Percentiles rank a stretch among this genome's conserved stretches.
phyloP scores from a whole-genome alignment of 139 green algal species.

The Ettlia oleoabundans region DNA sequence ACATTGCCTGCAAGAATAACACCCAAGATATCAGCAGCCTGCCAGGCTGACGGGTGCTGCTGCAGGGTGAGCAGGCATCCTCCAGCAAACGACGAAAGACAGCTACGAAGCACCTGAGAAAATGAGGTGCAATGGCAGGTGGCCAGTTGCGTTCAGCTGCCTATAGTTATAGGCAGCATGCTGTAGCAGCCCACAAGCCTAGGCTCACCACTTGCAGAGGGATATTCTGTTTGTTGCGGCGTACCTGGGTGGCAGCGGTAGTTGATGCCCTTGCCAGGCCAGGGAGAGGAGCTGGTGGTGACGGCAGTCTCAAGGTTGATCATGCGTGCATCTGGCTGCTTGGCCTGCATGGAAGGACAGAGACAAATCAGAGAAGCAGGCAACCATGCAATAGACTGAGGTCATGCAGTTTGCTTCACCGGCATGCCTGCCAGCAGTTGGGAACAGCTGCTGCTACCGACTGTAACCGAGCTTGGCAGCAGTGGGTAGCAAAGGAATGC shows the following conservation, averaged over 20 bases:
- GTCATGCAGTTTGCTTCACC: too few relatives aligned
- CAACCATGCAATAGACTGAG: too few relatives aligned
- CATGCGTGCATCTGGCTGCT: slow-evolving; percentile 4
- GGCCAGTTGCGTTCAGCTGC: too few relatives aligned
- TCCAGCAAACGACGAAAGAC: too few relatives aligned
- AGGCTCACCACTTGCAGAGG: neutral
- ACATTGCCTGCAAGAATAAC: slow-evolving; percentile 33
- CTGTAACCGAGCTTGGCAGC: too few relatives aligned
- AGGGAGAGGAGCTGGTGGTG: neutral
- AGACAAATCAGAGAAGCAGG: too few relatives aligned
- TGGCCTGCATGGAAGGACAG: neutral
- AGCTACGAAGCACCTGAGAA: too few relatives aligned
- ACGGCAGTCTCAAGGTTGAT: slow-evolving; percentile 39
- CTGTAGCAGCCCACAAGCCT: neutral
- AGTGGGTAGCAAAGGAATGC: neutral
- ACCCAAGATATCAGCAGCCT: too few relatives aligned
- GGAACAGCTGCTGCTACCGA: neutral
- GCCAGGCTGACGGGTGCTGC: neutral
- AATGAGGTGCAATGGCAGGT: too few relatives aligned
- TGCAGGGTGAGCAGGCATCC: neutral
- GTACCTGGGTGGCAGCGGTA: slow-evolving; percentile 34
- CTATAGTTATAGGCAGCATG: neutral
- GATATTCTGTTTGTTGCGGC: neutral
- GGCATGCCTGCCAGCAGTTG: neutral
- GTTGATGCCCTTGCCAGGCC: slow-evolving; percentile 35